Conservation (phyloP, 495 filamentous ascomycete genomes). For the Trichoderma erinaceum region DNA sequence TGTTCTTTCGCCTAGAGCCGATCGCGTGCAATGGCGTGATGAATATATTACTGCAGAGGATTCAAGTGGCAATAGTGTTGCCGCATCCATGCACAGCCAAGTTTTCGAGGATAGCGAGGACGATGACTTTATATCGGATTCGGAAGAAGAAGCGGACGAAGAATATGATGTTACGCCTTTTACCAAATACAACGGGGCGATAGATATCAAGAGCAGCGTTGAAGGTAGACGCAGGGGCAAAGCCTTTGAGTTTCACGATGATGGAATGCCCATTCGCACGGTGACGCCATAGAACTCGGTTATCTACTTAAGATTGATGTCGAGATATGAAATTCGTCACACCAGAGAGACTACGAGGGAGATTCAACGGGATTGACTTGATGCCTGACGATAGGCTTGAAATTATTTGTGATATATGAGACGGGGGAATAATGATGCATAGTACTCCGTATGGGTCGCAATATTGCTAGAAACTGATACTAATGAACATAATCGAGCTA, state of each 20-base stretch:
- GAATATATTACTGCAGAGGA: background rate
- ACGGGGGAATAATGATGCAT: too few relatives aligned
- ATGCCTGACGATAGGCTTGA: too few relatives aligned
- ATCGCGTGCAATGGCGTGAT: background rate
- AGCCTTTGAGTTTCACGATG: background rate
- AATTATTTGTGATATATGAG: too few relatives aligned
- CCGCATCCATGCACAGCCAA: constrained; percentile 5
- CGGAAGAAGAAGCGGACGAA: background rate
- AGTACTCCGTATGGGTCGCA: too few relatives aligned
- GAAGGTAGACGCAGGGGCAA: background rate
- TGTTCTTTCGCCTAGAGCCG: background rate
- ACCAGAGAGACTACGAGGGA: background rate
- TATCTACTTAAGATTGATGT: background rate
- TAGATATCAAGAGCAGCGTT: background rate
- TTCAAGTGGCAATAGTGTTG: background rate
- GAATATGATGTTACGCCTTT: background rate
- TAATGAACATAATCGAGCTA: too few relatives aligned
- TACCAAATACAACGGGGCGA: background rate
- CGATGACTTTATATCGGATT: background rate
- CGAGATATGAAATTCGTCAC: background rate
- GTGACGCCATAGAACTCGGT: background rate
- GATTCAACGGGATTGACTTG: background rate
- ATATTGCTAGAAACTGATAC: too few relatives aligned
- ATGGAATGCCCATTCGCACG: background rate
- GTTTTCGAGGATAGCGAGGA: background rate